Conservation (phyloP, 192 early-diverging fungal genomes). For the Polychytrium aggregatum region DNA sequence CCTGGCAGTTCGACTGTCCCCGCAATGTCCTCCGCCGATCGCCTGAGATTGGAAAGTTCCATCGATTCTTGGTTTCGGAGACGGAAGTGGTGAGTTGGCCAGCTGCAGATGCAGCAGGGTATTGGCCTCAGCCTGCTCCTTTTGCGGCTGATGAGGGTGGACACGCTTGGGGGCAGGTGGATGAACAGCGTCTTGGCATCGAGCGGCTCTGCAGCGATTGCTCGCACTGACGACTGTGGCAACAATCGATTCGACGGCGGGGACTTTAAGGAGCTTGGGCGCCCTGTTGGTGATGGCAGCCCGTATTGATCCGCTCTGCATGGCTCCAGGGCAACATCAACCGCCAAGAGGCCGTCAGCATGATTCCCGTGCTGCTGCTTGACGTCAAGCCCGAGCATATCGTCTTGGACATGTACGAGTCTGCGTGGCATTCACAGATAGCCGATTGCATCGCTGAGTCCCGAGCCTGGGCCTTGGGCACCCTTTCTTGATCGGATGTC, state of each 20-base stretch:
- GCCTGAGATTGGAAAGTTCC: slow-evolving; percentile 68
- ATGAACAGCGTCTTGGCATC: no score
- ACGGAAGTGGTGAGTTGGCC: slow-evolving; percentile 63
- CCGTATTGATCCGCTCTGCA: no score
- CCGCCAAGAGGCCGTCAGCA: slow-evolving; percentile 92
- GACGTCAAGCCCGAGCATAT: slow-evolving; percentile 80
- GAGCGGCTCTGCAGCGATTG: no score
- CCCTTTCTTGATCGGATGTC: slow-evolving; percentile 10
- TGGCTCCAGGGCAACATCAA: slow-evolving; percentile 88
- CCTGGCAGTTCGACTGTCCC: slow-evolving; percentile 75
- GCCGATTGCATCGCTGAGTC: no score
- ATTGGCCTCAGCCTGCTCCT: neutral
- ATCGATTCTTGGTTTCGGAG: slow-evolving; percentile 90
- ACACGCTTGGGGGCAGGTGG: no score
- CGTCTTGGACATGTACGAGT: no score
- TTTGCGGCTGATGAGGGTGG: neutral
- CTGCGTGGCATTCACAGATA: no score
- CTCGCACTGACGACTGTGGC: no score
- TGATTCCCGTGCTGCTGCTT: slow-evolving; percentile 93
- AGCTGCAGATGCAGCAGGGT: neutral
- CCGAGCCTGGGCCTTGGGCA: no score
- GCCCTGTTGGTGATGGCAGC: no score
- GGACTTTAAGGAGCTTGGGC: no score
- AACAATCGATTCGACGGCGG: no score
- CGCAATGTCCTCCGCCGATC: slow-evolving; percentile 67